Base-by-base conservation (phyloP, 2,329 filamentous ascomycete genomes). In the Dothideomycetes sp. region DNA sequence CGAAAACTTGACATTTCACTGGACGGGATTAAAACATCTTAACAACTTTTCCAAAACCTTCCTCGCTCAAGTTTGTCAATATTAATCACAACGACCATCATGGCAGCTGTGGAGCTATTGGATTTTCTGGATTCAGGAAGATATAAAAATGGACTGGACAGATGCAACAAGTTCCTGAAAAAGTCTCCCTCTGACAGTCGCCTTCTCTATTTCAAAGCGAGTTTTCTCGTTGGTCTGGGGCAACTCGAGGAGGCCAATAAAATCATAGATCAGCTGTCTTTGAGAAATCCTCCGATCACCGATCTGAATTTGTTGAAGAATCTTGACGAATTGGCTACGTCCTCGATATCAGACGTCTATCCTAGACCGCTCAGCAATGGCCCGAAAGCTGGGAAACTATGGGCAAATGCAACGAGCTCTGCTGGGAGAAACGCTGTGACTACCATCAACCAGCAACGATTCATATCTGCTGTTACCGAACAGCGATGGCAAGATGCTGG, bases 401-500 rank as follows among this genome's bases (percentile, higher is more conserved):
- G 55, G 55, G 49, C 55, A 3, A 49, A 45, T 33, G 55, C 55
- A 1, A 46, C 48, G 31, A 57, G 55, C 38, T 41, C 48, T 0
- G 32, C 45, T 4, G 41, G 41, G 18, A 43, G 38, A 30, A 41
- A 41, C 10, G 39, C 33, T 22, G 22, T 35, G 29, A 47, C 46
- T 11, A 39, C 45, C 42, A 30, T 36, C n/a, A 47, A 48, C 17
- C 45, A 52, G 9, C 36, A 53, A 3, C 53, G 57, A 15, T 57
- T 56, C 42, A 44, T 49, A 3, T 43, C 49, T 17, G 55, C 56
- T 4, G 46, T 59, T 4, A 36, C 48, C 9, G 52, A 57, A 36
- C 50, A 53, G 32, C 46, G 57, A 27, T 35, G 51, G 27, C 46
- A 47, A 22, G 57, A 60, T 43, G 54, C 49, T 7, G 55, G 58